phyloP scores from a whole-genome alignment of 352 stramenopile species.

The Elongisporangium prolatum region DNA sequence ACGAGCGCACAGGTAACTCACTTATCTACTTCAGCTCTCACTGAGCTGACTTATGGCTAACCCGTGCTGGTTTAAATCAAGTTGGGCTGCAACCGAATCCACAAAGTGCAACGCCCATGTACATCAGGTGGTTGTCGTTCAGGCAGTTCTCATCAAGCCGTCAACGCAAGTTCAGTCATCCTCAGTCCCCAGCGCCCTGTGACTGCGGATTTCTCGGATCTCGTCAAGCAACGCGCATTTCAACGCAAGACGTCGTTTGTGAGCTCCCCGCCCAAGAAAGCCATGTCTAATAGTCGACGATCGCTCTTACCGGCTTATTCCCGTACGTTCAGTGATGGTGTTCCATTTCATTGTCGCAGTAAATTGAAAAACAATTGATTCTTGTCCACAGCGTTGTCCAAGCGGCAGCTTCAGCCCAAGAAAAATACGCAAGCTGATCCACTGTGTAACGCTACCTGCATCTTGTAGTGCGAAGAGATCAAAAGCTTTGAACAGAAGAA shows the following conservation, averaged over 20 bases:
- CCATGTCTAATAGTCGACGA: background rate
- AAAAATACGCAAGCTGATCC: background rate
- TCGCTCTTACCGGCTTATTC: background rate
- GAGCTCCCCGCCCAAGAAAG: slow-evolving; percentile 20
- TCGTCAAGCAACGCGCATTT: slow-evolving; percentile 62
- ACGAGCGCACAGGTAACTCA: background rate
- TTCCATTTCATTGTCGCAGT: background rate
- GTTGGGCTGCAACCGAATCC: background rate
- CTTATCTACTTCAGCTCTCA: background rate
- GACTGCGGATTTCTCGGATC: slow-evolving; percentile 24
- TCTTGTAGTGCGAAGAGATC: background rate
- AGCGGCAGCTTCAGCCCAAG: background rate
- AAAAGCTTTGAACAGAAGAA: too few relatives aligned
- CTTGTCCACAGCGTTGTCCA: background rate
- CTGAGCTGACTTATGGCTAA: background rate
- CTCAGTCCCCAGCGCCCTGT: background rate
- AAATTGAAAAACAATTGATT: background rate
- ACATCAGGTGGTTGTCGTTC: background rate
- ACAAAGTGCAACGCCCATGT: background rate
- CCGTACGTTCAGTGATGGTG: background rate
- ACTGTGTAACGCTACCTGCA: background rate
- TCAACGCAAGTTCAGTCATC: background rate
- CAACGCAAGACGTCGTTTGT: slow-evolving; percentile 37
- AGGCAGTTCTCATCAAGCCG: background rate
- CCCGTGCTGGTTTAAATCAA: background rate